Percentiles rank a stretch among this genome's conserved stretches.
Evolutionary conservation across 2,329 filamentous ascomycete species (phyloP).

Genomic region (Ophiostoma novo-ulmi): DNA sequence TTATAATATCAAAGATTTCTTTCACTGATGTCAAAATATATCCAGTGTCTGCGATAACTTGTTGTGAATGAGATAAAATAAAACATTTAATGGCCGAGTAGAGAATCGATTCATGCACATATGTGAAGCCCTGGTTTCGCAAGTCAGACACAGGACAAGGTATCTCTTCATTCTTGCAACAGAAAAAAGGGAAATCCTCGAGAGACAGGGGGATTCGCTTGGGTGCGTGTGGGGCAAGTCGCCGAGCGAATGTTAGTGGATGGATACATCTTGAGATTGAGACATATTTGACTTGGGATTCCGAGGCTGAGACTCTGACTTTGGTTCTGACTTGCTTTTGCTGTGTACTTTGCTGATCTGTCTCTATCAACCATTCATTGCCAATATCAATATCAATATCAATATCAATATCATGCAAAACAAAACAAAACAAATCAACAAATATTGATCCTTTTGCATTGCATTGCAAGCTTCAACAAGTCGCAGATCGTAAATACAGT

Average conservation of each 20-base stretch:
- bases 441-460: neutral
- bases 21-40: neutral
- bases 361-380: neutral
- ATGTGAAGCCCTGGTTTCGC: neutral
- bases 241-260: neutral
- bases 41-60: too few relatives aligned
- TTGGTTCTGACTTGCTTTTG: neutral
- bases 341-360: neutral
- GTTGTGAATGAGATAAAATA: too few relatives aligned
- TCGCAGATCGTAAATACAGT: neutral
- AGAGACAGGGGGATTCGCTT: conserved; percentile 1
- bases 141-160: neutral
- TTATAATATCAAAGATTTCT: neutral
- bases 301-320: neutral
- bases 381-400: neutral
- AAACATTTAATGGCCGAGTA: neutral
- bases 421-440: neutral
- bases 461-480: neutral
- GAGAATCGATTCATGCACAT: neutral
- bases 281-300: neutral
- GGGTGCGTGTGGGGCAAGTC: conserved; percentile 8
- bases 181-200: neutral
- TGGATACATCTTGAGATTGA: neutral
- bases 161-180: neutral
- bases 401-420: neutral